Percentiles rank a stretch among this genome's conserved stretches.
These are phyloP conservation scores for Solanum ahanhuiri DNA, from an alignment of 257 asterid species.

Conservation along the genomic window DNA sequence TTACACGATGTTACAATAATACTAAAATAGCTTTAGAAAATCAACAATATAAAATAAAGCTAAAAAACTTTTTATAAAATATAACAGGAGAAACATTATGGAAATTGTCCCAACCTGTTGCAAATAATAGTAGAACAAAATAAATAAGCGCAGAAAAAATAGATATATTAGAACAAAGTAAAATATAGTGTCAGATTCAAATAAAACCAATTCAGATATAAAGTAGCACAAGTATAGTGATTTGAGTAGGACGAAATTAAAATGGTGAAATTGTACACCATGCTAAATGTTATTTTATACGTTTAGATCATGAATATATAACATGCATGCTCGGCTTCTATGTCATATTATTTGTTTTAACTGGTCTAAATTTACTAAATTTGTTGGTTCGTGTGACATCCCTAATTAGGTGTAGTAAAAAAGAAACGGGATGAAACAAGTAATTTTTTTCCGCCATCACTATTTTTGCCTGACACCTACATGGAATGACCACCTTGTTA, in stretches of 20 bases:
- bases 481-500: neutral
- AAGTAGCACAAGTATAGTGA: neutral
- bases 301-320: neutral
- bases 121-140: neutral
- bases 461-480: neutral
- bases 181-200: neutral
- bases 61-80: too few relatives aligned
- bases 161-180: too few relatives aligned
- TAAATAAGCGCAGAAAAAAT: neutral
- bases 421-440: neutral
- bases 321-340: neutral
- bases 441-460: neutral
- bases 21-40: too few relatives aligned
- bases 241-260: neutral
- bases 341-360: neutral
- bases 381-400: neutral
- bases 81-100: too few relatives aligned
- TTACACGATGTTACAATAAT: too few relatives aligned
- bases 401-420: neutral
- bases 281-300: neutral
- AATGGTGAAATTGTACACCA: neutral
- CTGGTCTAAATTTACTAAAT: neutral
- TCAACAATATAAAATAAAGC: neutral
- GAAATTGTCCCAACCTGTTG: neutral
- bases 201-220: neutral